phyloP scores from a whole-genome alignment of 1,284 basidiomycete species.

The Cutaneotrichosporon mucoides region DNA sequence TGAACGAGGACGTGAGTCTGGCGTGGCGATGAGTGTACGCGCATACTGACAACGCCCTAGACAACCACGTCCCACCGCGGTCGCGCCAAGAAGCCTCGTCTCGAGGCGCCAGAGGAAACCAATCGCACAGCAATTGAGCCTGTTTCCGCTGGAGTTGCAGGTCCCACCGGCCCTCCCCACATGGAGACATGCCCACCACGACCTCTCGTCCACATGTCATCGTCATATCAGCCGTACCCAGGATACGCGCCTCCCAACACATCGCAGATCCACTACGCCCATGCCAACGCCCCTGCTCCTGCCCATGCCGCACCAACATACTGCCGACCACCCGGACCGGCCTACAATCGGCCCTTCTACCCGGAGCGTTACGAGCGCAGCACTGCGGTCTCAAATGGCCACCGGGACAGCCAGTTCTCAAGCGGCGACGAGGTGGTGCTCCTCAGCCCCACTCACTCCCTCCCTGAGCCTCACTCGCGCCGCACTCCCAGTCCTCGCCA shows the following conservation, averaged over 20 bases:
- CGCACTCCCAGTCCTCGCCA: background rate
- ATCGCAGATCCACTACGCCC: background rate
- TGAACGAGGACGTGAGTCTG: slow-evolving; percentile 25
- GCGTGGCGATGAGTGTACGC: background rate
- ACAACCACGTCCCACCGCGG: slow-evolving; percentile 15
- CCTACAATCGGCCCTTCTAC: background rate
- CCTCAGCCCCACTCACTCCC: background rate
- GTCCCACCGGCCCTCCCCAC: background rate
- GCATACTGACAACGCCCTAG: slow-evolving; percentile 4
- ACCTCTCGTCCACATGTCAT: background rate
- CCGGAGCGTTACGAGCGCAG: background rate
- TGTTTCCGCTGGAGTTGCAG: no score
- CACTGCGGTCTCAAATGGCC: background rate
- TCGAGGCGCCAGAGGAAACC: background rate
- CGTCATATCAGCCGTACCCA: background rate
- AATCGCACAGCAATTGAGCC: background rate
- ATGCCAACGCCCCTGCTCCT: no score
- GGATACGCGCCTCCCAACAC: background rate
- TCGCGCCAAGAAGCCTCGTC: slow-evolving; percentile 13
- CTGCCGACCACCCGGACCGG: background rate
- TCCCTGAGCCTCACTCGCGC: background rate
- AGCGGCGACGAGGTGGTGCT: background rate
- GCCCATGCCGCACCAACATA: background rate
- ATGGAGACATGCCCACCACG: background rate
- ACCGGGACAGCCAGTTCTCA: background rate